Evolutionary conservation across 2,329 filamentous ascomycete species (phyloP), one percentile per base, ranked within the genome.

Genomic region (Rhinocladiella similis): DNA sequence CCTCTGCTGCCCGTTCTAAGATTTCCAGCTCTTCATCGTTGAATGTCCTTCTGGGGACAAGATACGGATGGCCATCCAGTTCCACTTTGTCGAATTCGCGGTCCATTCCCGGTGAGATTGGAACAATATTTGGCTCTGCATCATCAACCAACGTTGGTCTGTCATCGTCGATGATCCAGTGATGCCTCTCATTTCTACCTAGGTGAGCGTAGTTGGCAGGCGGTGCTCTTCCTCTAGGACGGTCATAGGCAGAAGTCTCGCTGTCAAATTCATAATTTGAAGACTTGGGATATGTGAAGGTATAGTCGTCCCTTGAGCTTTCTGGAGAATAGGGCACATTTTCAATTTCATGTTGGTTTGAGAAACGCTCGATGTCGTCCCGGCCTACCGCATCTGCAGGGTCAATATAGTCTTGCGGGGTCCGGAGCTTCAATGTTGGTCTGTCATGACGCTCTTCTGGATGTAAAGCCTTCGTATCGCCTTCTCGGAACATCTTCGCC

Each of bases 401-500:
- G 41, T 67, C 60, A 43, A 66, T 65, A 38, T 66, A 65, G 10
- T 59, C 53, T 50, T 63, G 61, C 18, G 49, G 47, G 9, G 60
- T 53, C 3, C 55, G 56, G 33, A 56, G 33, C 16, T 54, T 53
- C 42, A 59, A 27, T 10, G 54, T 50, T n/a, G 63, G 61, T 36
- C 55, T 52, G 43, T 60, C 54, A 18, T 39, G 47, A 19, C 41
- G 29, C 12, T 42, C 42, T 9, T 51, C 35, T 19, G 39, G 36
- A 33, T 54, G 55, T 9, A 29, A 35, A 13, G 59, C 50, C 29
- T n/a, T 52, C 12, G 53, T 49, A 27, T 20, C 41, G 39, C 16
- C 48, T 35, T 45, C 49, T 29, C 90, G 90, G 60, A 96, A 94
- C 63, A 85, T 76, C 1, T 73, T 70, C 13, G 96, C 77, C 13